Conservation (phyloP, 192 early-diverging fungal species). For the Entophlyctis helioformis region DNA sequence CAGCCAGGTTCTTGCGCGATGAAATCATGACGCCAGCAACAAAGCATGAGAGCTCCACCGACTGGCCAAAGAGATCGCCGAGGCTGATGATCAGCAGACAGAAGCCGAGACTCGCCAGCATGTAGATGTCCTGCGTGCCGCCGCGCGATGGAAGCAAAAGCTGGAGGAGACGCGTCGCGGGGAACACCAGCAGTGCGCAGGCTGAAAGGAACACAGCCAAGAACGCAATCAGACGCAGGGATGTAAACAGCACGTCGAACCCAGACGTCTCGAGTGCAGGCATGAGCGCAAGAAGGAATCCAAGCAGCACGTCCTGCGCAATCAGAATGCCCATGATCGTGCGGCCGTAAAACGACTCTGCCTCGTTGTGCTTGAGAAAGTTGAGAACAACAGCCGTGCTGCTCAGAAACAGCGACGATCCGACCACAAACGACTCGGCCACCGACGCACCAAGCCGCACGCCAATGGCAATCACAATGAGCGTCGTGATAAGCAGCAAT, state of each 20-base stretch:
- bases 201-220: slow-evolving; percentile 29
- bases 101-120: slow-evolving; percentile 29
- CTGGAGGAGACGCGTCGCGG: slow-evolving; percentile 5
- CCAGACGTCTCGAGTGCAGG: slow-evolving; percentile 20
- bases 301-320: slow-evolving; percentile 40
- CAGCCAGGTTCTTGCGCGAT: slow-evolving; percentile 18
- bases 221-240: slow-evolving; percentile 10
- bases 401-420: slow-evolving; percentile 33
- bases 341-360: slow-evolving; percentile 38
- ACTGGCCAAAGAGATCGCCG: slow-evolving; percentile 25
- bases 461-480: slow-evolving; percentile 21
- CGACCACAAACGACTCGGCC: slow-evolving; percentile 36
- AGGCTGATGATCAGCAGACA: slow-evolving; percentile 35
- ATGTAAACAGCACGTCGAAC: slow-evolving; percentile 17
- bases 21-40: slow-evolving; percentile 41
- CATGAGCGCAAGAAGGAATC: slow-evolving; percentile 9
- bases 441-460: slow-evolving; percentile 12
- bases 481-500: slow-evolving; percentile 25
- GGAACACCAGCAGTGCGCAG: slow-evolving; percentile 9
- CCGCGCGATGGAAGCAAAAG: not conserved
- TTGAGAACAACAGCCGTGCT: slow-evolving; percentile 40
- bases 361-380: slow-evolving; percentile 23
- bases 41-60: slow-evolving; percentile 46
- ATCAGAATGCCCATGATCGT: slow-evolving; percentile 47
- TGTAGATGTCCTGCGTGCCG: slow-evolving; percentile 27